phyloP scores from a whole-genome alignment of 768 basidiomycete genomes.

The Russula dissimulans region DNA sequence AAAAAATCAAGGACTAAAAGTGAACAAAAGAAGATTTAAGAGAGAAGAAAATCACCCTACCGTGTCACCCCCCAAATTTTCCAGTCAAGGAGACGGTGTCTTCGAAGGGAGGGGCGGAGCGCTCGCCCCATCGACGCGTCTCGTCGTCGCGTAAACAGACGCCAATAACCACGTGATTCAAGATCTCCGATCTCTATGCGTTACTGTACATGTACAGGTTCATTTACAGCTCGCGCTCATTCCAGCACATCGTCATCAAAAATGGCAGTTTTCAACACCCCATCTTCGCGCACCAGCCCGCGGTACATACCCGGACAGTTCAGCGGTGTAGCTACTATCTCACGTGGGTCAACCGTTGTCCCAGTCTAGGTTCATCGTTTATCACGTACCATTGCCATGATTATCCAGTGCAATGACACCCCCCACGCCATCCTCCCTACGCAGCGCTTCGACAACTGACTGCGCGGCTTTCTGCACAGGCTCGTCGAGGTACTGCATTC shows the following conservation, averaged over 20 bases:
- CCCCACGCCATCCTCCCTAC: slow-evolving; percentile 51
- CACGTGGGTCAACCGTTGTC: not conserved
- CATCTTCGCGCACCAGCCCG: slow-evolving; percentile 62
- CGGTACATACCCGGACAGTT: slow-evolving; percentile 81
- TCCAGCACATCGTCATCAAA: slow-evolving; percentile 53
- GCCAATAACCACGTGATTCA: too few species aligned
- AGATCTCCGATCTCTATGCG: too few species aligned
- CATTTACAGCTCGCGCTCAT: not conserved
- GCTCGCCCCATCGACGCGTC: not conserved
- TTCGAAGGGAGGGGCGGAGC: not conserved
- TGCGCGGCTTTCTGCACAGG: slow-evolving; percentile 46
- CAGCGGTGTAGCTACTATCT: slow-evolving; percentile 57
- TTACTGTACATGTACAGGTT: too few species aligned
- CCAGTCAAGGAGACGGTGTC: slow-evolving; percentile 5
- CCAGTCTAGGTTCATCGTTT: not conserved
- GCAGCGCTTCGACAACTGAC: slow-evolving; percentile 49
- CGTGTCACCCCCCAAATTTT: not conserved
- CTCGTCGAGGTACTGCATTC: slow-evolving; percentile 53
- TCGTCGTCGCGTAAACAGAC: slow-evolving; percentile 2
- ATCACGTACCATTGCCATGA: slow-evolving; percentile 51
- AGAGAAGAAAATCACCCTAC: not conserved
- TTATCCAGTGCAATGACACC: slow-evolving; percentile 69
- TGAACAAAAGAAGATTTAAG: not conserved
- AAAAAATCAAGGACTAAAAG: not conserved
- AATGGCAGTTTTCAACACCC: slow-evolving; percentile 64